Base-by-base conservation (phyloP, 768 basidiomycete species). In the Termitomyces sp. region DNA sequence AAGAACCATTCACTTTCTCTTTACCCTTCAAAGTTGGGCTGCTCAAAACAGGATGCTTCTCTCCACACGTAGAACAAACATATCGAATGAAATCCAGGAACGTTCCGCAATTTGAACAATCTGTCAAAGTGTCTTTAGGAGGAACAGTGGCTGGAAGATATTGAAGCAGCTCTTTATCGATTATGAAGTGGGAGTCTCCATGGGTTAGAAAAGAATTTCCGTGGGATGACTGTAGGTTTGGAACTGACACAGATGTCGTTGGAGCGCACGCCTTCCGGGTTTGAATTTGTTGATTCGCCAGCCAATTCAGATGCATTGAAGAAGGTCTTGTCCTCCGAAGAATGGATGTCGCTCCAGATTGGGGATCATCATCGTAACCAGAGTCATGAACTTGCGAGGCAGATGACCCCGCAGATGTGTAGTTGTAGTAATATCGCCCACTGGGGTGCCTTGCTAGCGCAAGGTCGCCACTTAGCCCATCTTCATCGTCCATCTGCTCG, bases 1-100 rank as follows among this genome's bases (percentile, higher is more conserved):
- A 67, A 63, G 32, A 58, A 59, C 45, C 62, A 57, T 52, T 65
- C 67, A 69, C 77, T 55, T 76, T 78, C 48, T 75, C 79, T 71
- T 84, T 88, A 33, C 82, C 83, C 61, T 85, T 84, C 44, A 69
- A 65, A 58, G 51, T 67, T 24, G 53, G 62, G 58, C 49, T 60
- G 55, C 57, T 60, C 50, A 69, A 52, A 5, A 69, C 65, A 6
- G 88, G 82, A 47, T 79, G 72, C 69, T 87, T 91, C 71, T 91
- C 89, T 9, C 93, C 93, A 65, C 95, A 96, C 24, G 86, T 88
- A 4, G 87, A 81, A 67, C 95, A 98, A 14, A 95, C 87, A 69
- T 98, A 97, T 46, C 92, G 86, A 69, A 96, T 85, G n/a, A 84
- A 81, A 52, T 93, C 88, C 20, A 98, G 75, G 6, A 85, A 66